Evolutionary conservation across 805 yeast species (phyloP).

Genomic region (Tetrapisispora fleetii): DNA sequence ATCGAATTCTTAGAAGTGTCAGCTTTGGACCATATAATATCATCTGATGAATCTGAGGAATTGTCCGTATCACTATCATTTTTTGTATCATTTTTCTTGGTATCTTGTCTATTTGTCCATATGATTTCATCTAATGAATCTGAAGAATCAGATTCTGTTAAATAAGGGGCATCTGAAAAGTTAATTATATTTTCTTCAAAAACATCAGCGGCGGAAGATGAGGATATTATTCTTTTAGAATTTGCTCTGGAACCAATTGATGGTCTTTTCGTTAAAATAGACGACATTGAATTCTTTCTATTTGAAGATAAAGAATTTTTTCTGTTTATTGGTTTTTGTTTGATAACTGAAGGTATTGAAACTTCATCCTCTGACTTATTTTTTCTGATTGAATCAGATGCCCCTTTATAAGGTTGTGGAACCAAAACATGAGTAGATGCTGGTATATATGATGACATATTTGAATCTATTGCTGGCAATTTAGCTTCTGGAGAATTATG

Average conservation of each 20-base stretch:
- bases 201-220: constrained; percentile 36
- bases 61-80: constrained; percentile 1
- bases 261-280: constrained; percentile 19
- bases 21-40: constrained; percentile 11
- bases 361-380: not conserved
- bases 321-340: not conserved
- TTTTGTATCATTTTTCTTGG: not conserved
- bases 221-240: constrained; percentile 28
- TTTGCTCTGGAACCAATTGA: constrained; percentile 22
- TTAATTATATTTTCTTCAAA: constrained; percentile 64
- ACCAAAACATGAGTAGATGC: constrained; percentile 35
- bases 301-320: constrained; percentile 11
- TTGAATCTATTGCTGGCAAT: constrained; percentile 9
- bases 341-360: not conserved
- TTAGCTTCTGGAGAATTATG: not conserved
- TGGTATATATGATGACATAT: constrained; percentile 33
- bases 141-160: constrained; percentile 38
- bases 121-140: constrained; percentile 8
- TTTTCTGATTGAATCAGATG: constrained; percentile 7
- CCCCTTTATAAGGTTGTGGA: constrained; percentile 35
- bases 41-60: constrained; percentile 16
- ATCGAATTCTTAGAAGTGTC: not conserved
- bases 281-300: constrained; percentile 9
- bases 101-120: constrained; percentile 1
- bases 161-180: constrained; percentile 64